Base-by-base conservation (phyloP, 805 yeast species). In the Metschnikowia arizonensis region DNA sequence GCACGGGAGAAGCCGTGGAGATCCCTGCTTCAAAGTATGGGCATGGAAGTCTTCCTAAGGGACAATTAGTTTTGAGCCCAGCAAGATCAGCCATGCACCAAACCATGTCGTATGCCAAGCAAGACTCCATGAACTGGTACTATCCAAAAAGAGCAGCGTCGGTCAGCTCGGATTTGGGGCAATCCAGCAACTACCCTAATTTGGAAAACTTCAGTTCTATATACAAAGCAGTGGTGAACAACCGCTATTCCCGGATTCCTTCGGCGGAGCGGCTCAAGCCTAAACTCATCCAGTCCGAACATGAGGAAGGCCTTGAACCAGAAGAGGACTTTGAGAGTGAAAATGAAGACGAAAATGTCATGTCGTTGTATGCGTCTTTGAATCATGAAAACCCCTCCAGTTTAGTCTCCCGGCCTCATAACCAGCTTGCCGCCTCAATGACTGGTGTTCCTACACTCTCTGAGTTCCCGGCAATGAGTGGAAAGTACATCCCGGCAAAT, bases 1-100 rank as follows among this genome's bases (percentile, higher is more conserved):
- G 89, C 52, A 77, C 79, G 31, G 95, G 95, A 5, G 93, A 82
- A 54, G 78, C 91, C 0, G 78, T 85, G 2, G 93, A 86, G 57
- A 85, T 87, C 23, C 83, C 84, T 2, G 66, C 58, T 39, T 47
- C 68, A 3, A 46, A 46, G 18, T 41, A 42, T 21, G 23, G 23
- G 3, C 40, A 36, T 17, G 42, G 42, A 21, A 39, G 42, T 39
- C 34, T 29, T 4, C 34, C 42, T 12, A 39, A 39, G 14, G 21
- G 34, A 2, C 42, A 21, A 7, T 3, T 14, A 11, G 9, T n/a
- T 1, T 17, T 31, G 23, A 21, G 26, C 15, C 34, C 42, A 5
- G 19, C 34, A 14, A 21, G 42, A 10, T 35, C 42, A 3, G 23
- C 34, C 21, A 30, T 39, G 15, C 42, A 21, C 29, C 42, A 39